phyloP scores from a whole-genome alignment of 176 grass and related monocot species.

The Avena insularis region DNA sequence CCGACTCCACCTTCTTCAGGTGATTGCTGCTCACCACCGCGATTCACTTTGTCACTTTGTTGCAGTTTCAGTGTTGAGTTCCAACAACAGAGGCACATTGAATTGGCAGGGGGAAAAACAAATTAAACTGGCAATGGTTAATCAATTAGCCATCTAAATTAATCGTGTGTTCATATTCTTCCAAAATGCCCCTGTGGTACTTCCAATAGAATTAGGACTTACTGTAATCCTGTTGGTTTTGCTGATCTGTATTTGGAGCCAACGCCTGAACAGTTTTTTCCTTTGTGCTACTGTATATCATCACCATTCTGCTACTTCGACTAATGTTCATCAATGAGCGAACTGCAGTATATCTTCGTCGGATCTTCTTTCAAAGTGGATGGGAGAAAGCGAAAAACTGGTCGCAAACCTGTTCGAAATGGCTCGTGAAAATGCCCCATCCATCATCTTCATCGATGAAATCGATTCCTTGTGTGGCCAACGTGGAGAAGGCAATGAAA shows the following conservation, averaged over 20 bases:
- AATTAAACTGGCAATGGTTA: not conserved
- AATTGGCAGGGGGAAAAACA: not conserved
- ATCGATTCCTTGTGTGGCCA: slow-evolving; percentile 72
- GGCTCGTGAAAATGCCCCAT: slow-evolving; percentile 78
- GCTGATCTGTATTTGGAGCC: not conserved
- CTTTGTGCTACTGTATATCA: not conserved
- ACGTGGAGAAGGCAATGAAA: slow-evolving; percentile 78
- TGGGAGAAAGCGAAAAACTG: slow-evolving; percentile 80
- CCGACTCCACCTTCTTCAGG: slow-evolving; percentile 81
- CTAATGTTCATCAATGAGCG: not conserved
- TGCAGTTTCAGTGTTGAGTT: not conserved
- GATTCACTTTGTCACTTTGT: not conserved
- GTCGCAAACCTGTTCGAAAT: slow-evolving; percentile 80
- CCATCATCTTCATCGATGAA: slow-evolving; percentile 80
- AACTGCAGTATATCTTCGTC: slow-evolving; percentile 71
- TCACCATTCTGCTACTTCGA: not conserved
- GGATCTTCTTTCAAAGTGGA: slow-evolving; percentile 78
- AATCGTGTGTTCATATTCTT: not conserved
- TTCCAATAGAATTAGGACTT: not conserved
- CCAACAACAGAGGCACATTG: not conserved
- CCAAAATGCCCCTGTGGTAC: not conserved
- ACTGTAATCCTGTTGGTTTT: not conserved
- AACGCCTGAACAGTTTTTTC: not conserved
- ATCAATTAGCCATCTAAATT: not conserved
- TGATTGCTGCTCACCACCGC: not conserved